Evolutionary conservation across 2,329 filamentous ascomycete genomes (phyloP).

Genomic region (Paracamarosporium sp.): DNA sequence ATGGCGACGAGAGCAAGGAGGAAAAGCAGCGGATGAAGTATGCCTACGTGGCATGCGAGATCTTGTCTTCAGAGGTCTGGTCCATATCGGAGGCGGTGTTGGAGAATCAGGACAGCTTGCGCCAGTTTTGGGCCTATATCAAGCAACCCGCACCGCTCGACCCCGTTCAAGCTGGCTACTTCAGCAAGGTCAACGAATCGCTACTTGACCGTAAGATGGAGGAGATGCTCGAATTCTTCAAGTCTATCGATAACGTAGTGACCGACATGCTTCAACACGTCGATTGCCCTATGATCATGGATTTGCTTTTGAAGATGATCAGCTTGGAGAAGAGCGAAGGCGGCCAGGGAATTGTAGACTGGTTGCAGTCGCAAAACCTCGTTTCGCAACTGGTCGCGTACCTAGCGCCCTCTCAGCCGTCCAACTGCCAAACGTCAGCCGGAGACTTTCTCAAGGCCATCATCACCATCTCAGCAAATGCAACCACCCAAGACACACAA

Average conservation of each 20-base stretch:
- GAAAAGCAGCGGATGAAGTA: constrained; percentile 94
- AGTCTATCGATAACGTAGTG: constrained; percentile 80
- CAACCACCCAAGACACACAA: constrained; percentile 97
- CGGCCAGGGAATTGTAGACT: constrained; percentile 94
- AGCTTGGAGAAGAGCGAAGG: constrained; percentile 92
- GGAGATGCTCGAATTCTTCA: constrained; percentile 92
- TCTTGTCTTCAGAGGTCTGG: constrained; percentile 95
- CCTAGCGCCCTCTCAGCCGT: constrained; percentile 81
- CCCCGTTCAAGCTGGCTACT: constrained; percentile 93
- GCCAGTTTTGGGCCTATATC: constrained; percentile 90
- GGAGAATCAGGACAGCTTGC: constrained; percentile 79
- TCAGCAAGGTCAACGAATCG: constrained; percentile 98
- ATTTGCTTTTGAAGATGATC: constrained; percentile 94
- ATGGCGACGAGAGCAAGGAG: constrained; percentile 69
- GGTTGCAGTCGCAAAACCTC: constrained; percentile 88
- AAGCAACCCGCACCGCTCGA: constrained; percentile 85
- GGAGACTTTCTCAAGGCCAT: constrained; percentile 98
- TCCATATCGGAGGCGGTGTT: constrained; percentile 93
- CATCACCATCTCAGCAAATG: constrained; percentile 98
- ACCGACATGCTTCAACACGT: constrained; percentile 89
- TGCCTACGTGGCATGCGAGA: constrained; percentile 90
- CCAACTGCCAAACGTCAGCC: constrained; percentile 92
- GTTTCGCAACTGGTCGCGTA: constrained; percentile 88
- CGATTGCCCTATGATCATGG: constrained; percentile 98
- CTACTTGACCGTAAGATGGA: constrained; percentile 97